Evolutionary conservation across 1,284 basidiomycete species (phyloP), one percentile per base, ranked within the genome.

Genomic region (Trametes hirsuta): DNA sequence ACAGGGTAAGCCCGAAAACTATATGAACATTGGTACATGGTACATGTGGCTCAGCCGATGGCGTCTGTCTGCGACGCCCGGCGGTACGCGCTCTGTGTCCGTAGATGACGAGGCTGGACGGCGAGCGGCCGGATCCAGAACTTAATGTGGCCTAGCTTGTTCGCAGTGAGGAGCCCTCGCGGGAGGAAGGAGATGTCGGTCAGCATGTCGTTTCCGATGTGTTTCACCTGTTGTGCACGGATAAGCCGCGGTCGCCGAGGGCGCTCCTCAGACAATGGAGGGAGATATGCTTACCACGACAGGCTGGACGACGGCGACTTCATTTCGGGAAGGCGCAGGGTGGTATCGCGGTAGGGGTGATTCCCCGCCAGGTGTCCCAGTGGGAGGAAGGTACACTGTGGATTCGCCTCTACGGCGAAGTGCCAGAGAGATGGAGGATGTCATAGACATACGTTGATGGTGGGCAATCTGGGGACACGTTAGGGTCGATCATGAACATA

Each of bases 261-360:
- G 36, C 30, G 30, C 8, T 30, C 18, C 30, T 30, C 30, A 30
- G 53, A 44, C 55, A 25, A 46, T 18, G 39, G 60, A 22, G 52
- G 52, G 1, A 6, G 42, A 41, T 41, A 44, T 34, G 59, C 90
- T 67, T 71, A 94, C 93, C 66, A 97, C 78, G 39, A 97, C 93
- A 25, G 95, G 95, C 70, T 97, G 95, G 3, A 97, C 86, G 30
- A 94, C 84, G 4, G 95, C 91, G 6, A 97, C 88, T 67, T 97
- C 95, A 63, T 91, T 93, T 25, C 94, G 81, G 1, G 93, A 92
- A 2, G 94, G 93, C 1, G 95, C 90, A 14, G 92, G 85, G 70
- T 97, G 95, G 69, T 88, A 94, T 24, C 86, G 81, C 15, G 84
- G 79, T 11, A 81, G 75, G 3, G 75, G 69, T 1, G 69, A 62